Conservation (phyloP, 257 asterid species). For the Coffea canephora region DNA sequence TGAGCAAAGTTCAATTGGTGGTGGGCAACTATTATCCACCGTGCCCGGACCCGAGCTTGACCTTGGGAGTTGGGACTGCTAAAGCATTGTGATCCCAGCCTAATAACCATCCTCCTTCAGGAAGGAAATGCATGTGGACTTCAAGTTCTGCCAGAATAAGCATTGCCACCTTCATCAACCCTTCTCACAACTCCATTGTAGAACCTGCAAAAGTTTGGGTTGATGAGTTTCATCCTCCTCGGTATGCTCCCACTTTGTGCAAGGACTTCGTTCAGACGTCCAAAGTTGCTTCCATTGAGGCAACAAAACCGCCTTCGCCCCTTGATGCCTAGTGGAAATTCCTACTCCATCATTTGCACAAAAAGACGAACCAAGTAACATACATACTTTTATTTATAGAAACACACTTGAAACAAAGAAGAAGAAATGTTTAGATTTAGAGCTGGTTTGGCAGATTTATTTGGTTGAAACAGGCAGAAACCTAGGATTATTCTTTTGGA, state of each 20-base stretch:
- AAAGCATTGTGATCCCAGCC: slow-evolving; percentile 60
- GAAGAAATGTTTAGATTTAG: too few species aligned
- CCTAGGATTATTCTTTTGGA: too few species aligned
- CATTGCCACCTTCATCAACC: slow-evolving; percentile 56
- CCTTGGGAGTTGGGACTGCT: slow-evolving; percentile 42
- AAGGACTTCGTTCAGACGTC: slow-evolving; percentile 35
- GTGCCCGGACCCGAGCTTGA: slow-evolving; percentile 69
- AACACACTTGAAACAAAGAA: too few species aligned
- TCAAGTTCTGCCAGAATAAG: slow-evolving; percentile 44
- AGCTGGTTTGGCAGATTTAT: too few species aligned
- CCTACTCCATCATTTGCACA: neutral
- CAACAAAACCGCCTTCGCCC: slow-evolving; percentile 21
- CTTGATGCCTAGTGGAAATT: neutral
- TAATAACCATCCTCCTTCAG: slow-evolving; percentile 60
- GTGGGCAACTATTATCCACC: slow-evolving; percentile 67
- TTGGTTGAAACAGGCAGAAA: too few species aligned
- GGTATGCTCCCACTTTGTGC: slow-evolving; percentile 35
- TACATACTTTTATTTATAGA: too few species aligned
- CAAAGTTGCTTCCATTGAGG: slow-evolving; percentile 37
- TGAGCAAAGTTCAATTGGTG: slow-evolving; percentile 40
- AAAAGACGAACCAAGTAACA: neutral
- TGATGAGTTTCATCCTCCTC: slow-evolving; percentile 45
- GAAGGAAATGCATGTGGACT: slow-evolving; percentile 21
- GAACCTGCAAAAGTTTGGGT: slow-evolving; percentile 48
- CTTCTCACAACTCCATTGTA: slow-evolving; percentile 38